Percentiles rank a stretch among this genome's conserved stretches.
Evolutionary conservation across 148 eudicot species (phyloP).

Genomic region (Camellia lanceoleosa): DNA sequence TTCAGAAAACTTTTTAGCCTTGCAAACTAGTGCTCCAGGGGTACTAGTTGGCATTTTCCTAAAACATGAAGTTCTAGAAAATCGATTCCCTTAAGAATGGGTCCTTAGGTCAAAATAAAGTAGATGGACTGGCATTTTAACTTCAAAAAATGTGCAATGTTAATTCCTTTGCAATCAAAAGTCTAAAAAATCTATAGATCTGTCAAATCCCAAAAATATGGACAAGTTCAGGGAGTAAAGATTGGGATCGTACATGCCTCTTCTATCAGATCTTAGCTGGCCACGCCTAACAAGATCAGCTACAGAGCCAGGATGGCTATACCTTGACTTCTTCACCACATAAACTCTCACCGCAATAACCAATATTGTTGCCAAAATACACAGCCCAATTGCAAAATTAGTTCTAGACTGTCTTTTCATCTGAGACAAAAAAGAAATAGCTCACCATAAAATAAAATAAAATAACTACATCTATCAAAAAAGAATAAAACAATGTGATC

Average conservation of each 20-base stretch:
- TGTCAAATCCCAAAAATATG: neutral
- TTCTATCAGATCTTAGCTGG: constrained; percentile 97
- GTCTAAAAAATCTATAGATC: neutral
- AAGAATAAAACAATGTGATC: neutral
- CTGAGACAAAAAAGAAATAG: constrained; percentile 33
- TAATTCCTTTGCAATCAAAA: neutral
- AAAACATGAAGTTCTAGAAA: neutral
- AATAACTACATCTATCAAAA: neutral
- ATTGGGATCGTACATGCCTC: constrained; percentile 94
- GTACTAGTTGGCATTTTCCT: too few relatives aligned
- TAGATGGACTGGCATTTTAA: neutral
- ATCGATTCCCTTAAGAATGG: neutral
- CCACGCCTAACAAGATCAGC: constrained; percentile 99
- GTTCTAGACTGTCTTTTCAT: constrained; percentile 45
- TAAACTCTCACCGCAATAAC: constrained; percentile 53
- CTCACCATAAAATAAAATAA: neutral
- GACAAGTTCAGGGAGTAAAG: constrained; percentile 12
- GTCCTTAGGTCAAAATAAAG: neutral
- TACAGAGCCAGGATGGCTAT: constrained; percentile 72
- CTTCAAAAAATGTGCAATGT: neutral
- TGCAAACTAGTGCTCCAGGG: too few relatives aligned
- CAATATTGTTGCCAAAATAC: constrained; percentile 50
- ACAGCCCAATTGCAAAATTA: constrained; percentile 51
- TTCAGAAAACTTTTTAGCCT: too few relatives aligned
- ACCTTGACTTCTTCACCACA: constrained; percentile 40